These are phyloP conservation scores for Wolfiporia cocos DNA, from an alignment of 1,284 basidiomycete species.

Conservation along the genomic window DNA sequence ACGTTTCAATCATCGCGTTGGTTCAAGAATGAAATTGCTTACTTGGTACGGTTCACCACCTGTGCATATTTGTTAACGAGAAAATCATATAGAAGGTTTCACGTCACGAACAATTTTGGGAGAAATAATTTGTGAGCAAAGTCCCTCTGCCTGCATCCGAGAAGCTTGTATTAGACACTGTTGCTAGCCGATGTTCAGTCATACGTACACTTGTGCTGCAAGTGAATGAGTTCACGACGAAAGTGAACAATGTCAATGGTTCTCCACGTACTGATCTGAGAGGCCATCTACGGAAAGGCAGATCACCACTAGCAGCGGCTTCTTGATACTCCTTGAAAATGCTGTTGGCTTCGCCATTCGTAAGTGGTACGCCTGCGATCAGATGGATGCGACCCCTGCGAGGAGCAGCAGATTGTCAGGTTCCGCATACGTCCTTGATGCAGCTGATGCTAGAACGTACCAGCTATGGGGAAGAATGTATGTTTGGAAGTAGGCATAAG, in stretches of 20 bases:
- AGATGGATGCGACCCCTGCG: conserved; percentile 59
- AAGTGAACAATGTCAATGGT: too few relatives aligned
- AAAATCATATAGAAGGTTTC: neutral
- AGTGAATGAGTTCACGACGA: neutral
- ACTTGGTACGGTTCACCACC: conserved; percentile 73
- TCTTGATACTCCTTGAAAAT: conserved; percentile 61
- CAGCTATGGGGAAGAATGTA: conserved; percentile 41
- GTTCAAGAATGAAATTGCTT: conserved; percentile 3
- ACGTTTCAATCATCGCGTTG: neutral
- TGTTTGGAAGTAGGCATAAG: conserved; percentile 9
- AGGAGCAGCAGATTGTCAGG: conserved; percentile 2
- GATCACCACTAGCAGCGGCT: conserved; percentile 46
- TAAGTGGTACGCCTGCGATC: conserved; percentile 36
- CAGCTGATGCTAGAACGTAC: too few relatives aligned
- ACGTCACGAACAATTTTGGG: conserved; percentile 62
- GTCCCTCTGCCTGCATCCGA: conserved; percentile 55
- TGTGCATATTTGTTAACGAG: conserved; percentile 21
- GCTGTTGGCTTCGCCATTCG: conserved; percentile 40
- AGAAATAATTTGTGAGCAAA: conserved; percentile 74
- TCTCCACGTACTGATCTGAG: conserved; percentile 45
- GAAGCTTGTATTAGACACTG: too few relatives aligned
- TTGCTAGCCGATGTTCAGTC: too few relatives aligned
- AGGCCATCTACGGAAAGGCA: conserved; percentile 65
- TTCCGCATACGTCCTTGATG: neutral
- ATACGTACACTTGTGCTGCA: conserved; percentile 60